These are phyloP conservation scores for Straminergon stramineum DNA, from an alignment of 225 moss, liverwort and hornwort species.

Conservation along the genomic window DNA sequence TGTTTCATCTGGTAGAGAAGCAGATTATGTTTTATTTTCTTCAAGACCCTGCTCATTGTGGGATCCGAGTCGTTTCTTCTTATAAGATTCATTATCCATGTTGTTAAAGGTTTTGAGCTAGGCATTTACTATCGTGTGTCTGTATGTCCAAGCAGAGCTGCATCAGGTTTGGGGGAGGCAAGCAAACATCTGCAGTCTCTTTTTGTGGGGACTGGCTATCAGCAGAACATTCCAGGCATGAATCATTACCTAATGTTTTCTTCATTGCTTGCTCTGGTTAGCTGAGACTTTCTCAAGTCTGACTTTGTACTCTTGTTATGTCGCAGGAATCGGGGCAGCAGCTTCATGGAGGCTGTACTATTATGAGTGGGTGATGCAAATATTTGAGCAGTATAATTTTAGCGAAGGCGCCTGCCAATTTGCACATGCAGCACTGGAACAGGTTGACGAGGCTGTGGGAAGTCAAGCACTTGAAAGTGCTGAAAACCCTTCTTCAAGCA, in stretches of 20 bases:
- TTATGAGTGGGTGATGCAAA: slow-evolving; percentile 99
- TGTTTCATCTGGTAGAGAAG: not conserved
- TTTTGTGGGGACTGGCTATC: slow-evolving; percentile 71
- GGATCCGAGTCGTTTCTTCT: not conserved
- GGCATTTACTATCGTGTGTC: not conserved
- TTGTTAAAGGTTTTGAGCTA: not conserved
- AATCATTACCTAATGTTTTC: not conserved
- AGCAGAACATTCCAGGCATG: slow-evolving; percentile 62
- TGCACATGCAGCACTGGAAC: slow-evolving; percentile 94
- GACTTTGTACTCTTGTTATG: not conserved
- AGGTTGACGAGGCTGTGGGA: slow-evolving; percentile 82
- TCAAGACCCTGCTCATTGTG: not conserved
- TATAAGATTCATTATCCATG: not conserved
- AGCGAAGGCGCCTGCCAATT: slow-evolving; percentile 98
- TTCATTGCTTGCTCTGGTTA: not conserved
- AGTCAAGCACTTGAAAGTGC: slow-evolving; percentile 34
- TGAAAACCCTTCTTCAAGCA: slow-evolving; percentile 29
- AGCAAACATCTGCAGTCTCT: slow-evolving; percentile 75
- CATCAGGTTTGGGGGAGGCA: slow-evolving; percentile 81
- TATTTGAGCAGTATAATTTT: slow-evolving; percentile 93
- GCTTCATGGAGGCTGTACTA: slow-evolving; percentile 92
- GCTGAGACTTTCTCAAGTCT: not conserved
- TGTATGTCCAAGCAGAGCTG: slow-evolving; percentile 50
- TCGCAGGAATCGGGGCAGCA: slow-evolving; percentile 50
- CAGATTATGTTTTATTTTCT: not conserved